phyloP scores from a whole-genome alignment of 2,329 filamentous ascomycete species.

The Apiospora hydei region DNA sequence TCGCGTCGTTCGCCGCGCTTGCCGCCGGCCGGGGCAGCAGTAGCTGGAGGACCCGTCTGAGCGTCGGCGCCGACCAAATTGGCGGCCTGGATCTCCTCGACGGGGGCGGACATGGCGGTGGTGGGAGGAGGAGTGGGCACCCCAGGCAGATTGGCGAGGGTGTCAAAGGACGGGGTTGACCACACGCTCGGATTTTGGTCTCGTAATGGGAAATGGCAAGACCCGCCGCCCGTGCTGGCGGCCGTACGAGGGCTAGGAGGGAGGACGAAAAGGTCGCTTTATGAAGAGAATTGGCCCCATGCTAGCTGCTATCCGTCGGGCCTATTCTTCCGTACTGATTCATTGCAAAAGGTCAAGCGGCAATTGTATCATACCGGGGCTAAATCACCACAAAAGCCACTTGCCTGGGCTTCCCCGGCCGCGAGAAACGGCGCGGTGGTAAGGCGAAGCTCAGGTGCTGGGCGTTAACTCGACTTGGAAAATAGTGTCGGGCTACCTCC shows the following conservation, averaged over 20 bases:
- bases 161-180: background rate
- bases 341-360: background rate
- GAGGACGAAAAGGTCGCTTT: background rate
- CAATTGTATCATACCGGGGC: slow-evolving; percentile 9
- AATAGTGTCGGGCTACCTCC: background rate
- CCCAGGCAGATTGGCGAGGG: background rate
- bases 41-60: background rate
- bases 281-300: slow-evolving; percentile 2
- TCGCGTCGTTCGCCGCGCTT: background rate
- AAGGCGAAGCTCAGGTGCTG: background rate
- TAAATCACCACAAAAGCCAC: background rate
- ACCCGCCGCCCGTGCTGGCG: background rate
- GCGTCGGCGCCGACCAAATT: background rate
- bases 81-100: slow-evolving; percentile 21
- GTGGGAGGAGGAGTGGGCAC: background rate
- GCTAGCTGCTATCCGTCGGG: background rate
- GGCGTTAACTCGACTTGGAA: background rate
- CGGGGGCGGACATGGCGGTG: slow-evolving; percentile 13
- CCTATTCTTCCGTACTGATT: background rate
- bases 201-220: slow-evolving; percentile 3
- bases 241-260: background rate
- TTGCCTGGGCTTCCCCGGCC: slow-evolving; percentile 1
- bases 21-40: background rate
- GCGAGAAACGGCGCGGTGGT: background rate
- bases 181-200: background rate